These are phyloP conservation scores for Phytopythium helicoides DNA, from an alignment of 352 stramenopile species.

Conservation along the genomic window DNA sequence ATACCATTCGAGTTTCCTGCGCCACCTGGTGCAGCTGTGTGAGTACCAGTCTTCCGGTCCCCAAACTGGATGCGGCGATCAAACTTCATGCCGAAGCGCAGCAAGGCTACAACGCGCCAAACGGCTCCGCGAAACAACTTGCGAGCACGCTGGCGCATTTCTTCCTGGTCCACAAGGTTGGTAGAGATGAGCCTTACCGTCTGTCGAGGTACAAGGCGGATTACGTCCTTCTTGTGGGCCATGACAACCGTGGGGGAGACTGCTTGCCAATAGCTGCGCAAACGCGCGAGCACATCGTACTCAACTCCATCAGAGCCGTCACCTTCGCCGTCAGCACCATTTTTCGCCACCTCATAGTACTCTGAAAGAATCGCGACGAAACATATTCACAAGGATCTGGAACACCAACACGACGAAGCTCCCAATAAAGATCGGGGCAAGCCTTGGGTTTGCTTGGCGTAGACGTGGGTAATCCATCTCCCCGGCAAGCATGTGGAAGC, in stretches of 20 bases:
- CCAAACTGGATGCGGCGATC: conserved; percentile 80
- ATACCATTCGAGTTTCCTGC: conserved; percentile 13
- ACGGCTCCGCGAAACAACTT: conserved; percentile 85
- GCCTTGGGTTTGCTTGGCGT: conserved; percentile 71
- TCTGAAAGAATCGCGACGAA: conserved; percentile 87
- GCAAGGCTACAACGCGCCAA: conserved; percentile 83
- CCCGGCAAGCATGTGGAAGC: conserved; percentile 86
- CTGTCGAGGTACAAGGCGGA: conserved; percentile 69
- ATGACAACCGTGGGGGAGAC: conserved; percentile 78
- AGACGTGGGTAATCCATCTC: conserved; percentile 80
- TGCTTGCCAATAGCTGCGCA: conserved; percentile 72
- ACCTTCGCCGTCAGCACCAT: conserved; percentile 57
- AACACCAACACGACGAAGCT: conserved; percentile 87
- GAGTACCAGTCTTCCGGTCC: conserved; percentile 39
- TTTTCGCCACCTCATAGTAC: conserved; percentile 85
- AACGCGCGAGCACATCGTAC: conserved; percentile 82
- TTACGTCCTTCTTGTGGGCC: conserved; percentile 71
- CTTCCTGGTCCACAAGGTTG: conserved; percentile 85
- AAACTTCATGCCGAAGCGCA: conserved; percentile 88
- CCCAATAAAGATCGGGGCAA: conserved; percentile 80
- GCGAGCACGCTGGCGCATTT: conserved; percentile 70
- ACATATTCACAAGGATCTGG: conserved; percentile 90
- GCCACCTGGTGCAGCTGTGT: conserved; percentile 12
- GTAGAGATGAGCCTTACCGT: conserved; percentile 84
- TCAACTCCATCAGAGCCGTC: conserved; percentile 60